Base-by-base conservation (phyloP, 495 filamentous ascomycete species). In the Aspergillus steynii region DNA sequence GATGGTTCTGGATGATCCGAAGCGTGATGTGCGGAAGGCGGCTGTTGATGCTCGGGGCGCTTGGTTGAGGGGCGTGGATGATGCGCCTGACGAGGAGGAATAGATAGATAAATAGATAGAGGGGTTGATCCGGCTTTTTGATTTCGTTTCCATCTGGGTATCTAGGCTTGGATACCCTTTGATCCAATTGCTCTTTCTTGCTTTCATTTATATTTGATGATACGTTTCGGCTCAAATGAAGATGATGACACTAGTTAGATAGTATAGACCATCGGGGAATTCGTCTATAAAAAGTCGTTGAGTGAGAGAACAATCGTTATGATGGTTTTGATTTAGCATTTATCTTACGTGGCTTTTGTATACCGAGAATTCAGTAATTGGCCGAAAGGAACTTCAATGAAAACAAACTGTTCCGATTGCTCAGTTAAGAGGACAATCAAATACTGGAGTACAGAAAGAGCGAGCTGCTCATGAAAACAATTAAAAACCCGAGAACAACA, bases 21-120 rank as follows among this genome's bases (percentile, higher is more conserved):
- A 85, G 76, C 75, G 89, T 46, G 77, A 78, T 65, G 88, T 92
- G 4, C 80, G 89, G 34, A 85, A 85, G 66, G 85, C 86, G 50
- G 88, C 86, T 29, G 88, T 92, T 31, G 83, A 84, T 77, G 88
- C 87, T 71, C 65, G 88, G 37, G 79, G 74, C n/a, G 83, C 75
- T 49, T 92, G 89, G 89, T 73, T 88, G 47, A 71, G 79, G 49
- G 67, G 71, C 37, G 81, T 82, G 25, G 76, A 89, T 71, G 88
- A 88, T 77, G 87, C 86, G 25, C 81, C 79, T 4, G 84, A 81
- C 29, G 81, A 84, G 26, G 83, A 86, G 1, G 80, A 83, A 34
- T 79, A 68, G 66, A 45, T 6, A 15, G 37, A 15, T 42, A 42
- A 12, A 42, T 42, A 32, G 31, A 32, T 32, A 32, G 7, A 7